phyloP scores from a whole-genome alignment of 768 basidiomycete species.

The Rhodosporidiobolus odoratus region DNA sequence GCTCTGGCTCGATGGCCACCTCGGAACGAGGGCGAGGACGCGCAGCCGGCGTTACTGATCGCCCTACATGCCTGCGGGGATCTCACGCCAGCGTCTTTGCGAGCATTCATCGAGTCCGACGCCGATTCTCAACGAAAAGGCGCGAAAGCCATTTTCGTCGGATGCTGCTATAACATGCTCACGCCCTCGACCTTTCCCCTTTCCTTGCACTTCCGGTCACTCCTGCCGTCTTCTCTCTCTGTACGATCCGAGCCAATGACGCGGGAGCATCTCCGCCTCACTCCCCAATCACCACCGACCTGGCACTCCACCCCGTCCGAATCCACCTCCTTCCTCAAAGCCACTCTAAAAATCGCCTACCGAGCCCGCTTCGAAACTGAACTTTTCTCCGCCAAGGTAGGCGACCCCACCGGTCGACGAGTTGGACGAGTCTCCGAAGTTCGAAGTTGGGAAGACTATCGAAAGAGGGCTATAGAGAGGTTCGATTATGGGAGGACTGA shows the following conservation, averaged over 20 bases:
- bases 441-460: conserved; percentile 3
- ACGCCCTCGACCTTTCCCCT: conserved; percentile 11
- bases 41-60: conserved; percentile 14
- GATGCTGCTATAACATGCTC: conserved; percentile 36
- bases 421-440: conserved; percentile 24
- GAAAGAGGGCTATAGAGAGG: conserved; percentile 2
- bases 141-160: conserved; percentile 22
- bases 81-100: conserved; percentile 23
- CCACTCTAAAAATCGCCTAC: conserved; percentile 26
- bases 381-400: not conserved
- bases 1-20: conserved; percentile 20
- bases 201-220: not conserved
- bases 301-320: conserved; percentile 13
- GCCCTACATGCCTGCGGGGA: conserved; percentile 36
- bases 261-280: conserved; percentile 29
- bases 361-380: conserved; percentile 28
- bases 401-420: not conserved
- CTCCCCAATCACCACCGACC: conserved; percentile 26
- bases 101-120: conserved; percentile 14
- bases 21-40: not conserved
- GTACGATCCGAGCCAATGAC: not conserved
- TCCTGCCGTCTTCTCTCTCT: not conserved
- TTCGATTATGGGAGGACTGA: not conserved
- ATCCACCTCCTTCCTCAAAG: not conserved
- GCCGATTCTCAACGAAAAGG: not conserved